phyloP scores from a whole-genome alignment of 2,329 filamentous ascomycete species.

The Paraconiothyrium sp. region DNA sequence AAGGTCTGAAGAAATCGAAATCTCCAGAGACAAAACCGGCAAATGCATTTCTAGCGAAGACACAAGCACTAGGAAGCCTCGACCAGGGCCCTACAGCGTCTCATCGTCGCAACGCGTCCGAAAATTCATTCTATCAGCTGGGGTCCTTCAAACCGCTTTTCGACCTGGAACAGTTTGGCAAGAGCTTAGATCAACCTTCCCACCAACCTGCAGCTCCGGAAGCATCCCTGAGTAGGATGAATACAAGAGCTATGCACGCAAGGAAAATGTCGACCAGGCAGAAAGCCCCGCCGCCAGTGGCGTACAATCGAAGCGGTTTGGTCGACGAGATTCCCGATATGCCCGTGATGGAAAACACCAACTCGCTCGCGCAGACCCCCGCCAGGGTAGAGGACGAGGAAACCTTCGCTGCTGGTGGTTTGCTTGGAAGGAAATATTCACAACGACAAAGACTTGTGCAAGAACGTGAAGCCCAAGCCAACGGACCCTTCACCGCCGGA shows the following conservation, averaged over 20 bases:
- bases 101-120: constrained; percentile 48
- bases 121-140: constrained; percentile 66
- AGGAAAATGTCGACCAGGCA: constrained; percentile 50
- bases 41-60: constrained; percentile 27
- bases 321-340: constrained; percentile 23
- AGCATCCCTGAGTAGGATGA: constrained; percentile 30
- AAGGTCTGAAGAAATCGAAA: constrained; percentile 56
- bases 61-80: constrained; percentile 21
- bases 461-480: constrained; percentile 48
- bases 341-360: constrained; percentile 24
- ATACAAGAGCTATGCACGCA: constrained; percentile 41
- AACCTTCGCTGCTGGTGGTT: constrained; percentile 57
- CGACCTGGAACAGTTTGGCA: constrained; percentile 68
- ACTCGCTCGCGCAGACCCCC: constrained; percentile 33
- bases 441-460: constrained; percentile 53
- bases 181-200: constrained; percentile 42
- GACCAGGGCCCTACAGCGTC: constrained; percentile 27
- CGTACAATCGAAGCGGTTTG: constrained; percentile 34
- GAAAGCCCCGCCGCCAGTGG: constrained; percentile 49
- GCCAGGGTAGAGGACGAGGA: constrained; percentile 43
- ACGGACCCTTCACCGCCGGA: constrained; percentile 64
- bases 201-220: constrained; percentile 26
- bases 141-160: constrained; percentile 75
- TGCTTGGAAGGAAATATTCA: constrained; percentile 62
- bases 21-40: constrained; percentile 42